Base-by-base conservation (phyloP, 1,139 yeast genomes). In the Blastobotrys aristatus region DNA sequence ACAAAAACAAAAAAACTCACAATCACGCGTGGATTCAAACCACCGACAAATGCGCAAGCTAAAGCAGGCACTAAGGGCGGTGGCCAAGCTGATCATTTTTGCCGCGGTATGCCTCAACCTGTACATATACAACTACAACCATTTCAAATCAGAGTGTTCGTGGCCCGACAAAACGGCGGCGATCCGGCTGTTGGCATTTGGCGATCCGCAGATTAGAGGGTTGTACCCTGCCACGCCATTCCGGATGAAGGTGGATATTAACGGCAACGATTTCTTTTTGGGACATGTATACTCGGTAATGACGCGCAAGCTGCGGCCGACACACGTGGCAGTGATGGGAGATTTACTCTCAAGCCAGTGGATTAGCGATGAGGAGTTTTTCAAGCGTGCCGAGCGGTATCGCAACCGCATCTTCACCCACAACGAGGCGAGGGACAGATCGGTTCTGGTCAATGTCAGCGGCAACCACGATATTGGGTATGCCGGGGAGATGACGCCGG, bases 391-490 rank as follows among this genome's bases (percentile, higher is more conserved):
- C 0, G 73, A 72, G 52, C 70, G 97, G 53, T 89, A 78, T 61
- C 77, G 80, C 47, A 79, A 45, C 11, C 56, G 66, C 4, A 63
- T 67, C 14, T 66, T 65, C 48, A 47, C 47, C 11, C 51, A 38
- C 30, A 50, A 53, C 57, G 67, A 65, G 3, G 5, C 10, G 10
- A 64, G 65, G 29, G 43, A 38, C 26, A 72, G 67, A 32, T 85
- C 88, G 0, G 67, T 83, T 40, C 78, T 89, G 60, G 75, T 88
- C 50, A 90, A 92, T 61, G 71, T 92, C 37, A 83, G 96, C 0
- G 98, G 98, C 1, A 94, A 92, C 63, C 98, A 92, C 63, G 98
- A 92, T 64, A 81, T 92, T 49, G 98, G 98, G 0, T 92, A 92
- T 63, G 80, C 88, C 47, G 97, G 97, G 0, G 98, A 94, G 67